These are phyloP conservation scores for Chytriomyces sp. DNA, from an alignment of 192 early-diverging fungal species.

Conservation along the genomic window DNA sequence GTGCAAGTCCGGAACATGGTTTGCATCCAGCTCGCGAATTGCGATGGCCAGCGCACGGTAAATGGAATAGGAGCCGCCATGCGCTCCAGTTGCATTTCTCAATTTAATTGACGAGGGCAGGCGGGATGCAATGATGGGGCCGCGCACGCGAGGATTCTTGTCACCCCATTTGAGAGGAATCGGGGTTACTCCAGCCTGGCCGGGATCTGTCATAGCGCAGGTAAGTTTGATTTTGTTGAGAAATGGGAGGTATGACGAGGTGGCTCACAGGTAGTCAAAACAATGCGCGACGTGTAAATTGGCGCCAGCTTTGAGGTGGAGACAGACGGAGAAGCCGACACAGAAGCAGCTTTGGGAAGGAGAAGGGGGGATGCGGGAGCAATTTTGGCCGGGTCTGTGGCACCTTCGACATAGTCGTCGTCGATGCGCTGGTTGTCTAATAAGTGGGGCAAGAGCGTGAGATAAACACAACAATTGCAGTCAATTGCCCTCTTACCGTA, in stretches of 20 bases:
- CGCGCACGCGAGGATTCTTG: conserved; percentile 70
- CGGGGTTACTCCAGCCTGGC: conserved; percentile 73
- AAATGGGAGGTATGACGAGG: not conserved
- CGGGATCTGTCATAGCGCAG: conserved; percentile 47
- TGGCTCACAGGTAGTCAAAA: conserved; percentile 66
- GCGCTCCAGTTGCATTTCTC: conserved; percentile 94
- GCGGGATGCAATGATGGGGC: conserved; percentile 86
- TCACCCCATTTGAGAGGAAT: conserved; percentile 78
- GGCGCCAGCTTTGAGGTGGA: not conserved
- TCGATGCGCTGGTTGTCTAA: conserved; percentile 4
- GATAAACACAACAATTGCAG: not conserved
- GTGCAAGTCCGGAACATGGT: conserved; percentile 84
- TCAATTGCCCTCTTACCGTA: conserved; percentile 4
- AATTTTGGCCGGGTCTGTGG: conserved; percentile 15
- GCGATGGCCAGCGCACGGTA: conserved; percentile 92
- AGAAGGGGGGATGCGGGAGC: not conserved
- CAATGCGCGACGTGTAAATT: conserved; percentile 62
- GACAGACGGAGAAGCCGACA: not conserved
- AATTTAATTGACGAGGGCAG: conserved; percentile 74
- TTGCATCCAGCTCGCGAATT: conserved; percentile 81
- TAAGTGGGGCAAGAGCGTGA: not conserved
- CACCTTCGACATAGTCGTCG: conserved; percentile 38
- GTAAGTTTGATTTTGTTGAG: not conserved
- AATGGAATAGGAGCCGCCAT: conserved; percentile 89
- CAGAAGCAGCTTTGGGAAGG: not conserved